Conservation (phyloP, 306 rosid genomes). For the Styphnolobium japonicum region DNA sequence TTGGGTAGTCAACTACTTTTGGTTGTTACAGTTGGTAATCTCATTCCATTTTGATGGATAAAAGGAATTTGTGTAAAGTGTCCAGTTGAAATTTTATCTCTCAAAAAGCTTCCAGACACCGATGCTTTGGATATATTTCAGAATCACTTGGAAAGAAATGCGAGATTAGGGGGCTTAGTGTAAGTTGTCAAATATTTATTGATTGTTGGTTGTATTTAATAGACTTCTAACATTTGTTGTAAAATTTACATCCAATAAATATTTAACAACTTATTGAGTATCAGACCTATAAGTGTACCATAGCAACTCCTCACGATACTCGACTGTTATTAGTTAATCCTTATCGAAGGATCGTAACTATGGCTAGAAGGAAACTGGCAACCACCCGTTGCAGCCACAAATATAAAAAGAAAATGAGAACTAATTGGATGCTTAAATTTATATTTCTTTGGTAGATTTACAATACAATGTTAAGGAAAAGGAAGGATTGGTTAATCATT, state of each 20-base stretch:
- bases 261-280: too few relatives aligned
- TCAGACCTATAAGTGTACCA: too few relatives aligned
- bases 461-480: neutral
- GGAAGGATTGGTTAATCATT: neutral
- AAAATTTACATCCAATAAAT: too few relatives aligned
- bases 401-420: neutral
- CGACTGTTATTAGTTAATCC: neutral
- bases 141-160: neutral
- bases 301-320: neutral
- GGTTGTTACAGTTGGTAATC: neutral
- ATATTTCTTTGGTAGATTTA: neutral
- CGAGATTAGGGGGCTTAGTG: too few relatives aligned
- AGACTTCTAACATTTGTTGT: too few relatives aligned
- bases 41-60: neutral
- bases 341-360: neutral
- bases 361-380: neutral
- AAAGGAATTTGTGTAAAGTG: neutral
- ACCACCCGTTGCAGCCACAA: neutral
- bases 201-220: too few relatives aligned
- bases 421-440: neutral
- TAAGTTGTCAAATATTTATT: too few relatives aligned
- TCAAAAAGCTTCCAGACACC: neutral
- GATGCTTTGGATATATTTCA: neutral
- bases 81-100: neutral
- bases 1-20: neutral